These are phyloP conservation scores for Neonectria faginata DNA, from an alignment of 2,329 filamentous ascomycete species.

Conservation along the genomic window DNA sequence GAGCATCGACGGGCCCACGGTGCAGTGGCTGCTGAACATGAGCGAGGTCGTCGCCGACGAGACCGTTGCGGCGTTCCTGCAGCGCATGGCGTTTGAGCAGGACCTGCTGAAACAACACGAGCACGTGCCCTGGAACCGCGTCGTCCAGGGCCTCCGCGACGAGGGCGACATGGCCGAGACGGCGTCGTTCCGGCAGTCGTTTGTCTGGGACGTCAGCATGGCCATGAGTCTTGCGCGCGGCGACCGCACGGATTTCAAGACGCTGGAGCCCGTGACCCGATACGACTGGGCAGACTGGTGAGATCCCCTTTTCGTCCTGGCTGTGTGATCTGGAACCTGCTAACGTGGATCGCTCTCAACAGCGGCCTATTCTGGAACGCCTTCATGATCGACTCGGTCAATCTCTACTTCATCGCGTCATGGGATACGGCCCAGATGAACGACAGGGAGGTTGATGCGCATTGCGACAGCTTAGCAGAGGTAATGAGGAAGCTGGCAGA, in stretches of 20 bases:
- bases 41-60: constrained; percentile 42
- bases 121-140: constrained; percentile 52
- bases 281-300: constrained; percentile 56
- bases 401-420: constrained; percentile 52
- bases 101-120: constrained; percentile 42
- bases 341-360: constrained; percentile 8
- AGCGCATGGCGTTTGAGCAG: constrained; percentile 44
- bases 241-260: constrained; percentile 35
- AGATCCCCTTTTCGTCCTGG: constrained; percentile 23
- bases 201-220: constrained; percentile 55
- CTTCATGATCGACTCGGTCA: constrained; percentile 50
- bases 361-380: constrained; percentile 56
- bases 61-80: constrained; percentile 45
- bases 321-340: neutral
- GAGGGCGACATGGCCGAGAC: constrained; percentile 49
- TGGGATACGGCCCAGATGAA: constrained; percentile 57
- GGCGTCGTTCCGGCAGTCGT: constrained; percentile 52
- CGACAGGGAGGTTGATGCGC: constrained; percentile 46
- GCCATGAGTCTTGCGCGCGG: constrained; percentile 40
- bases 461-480: constrained; percentile 48
- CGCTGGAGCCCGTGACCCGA: constrained; percentile 47
- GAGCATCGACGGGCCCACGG: constrained; percentile 54
- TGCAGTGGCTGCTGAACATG: constrained; percentile 53
- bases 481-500: constrained; percentile 47
- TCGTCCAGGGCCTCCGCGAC: constrained; percentile 48